Conservation (phyloP, 106 monocot genomes). For the Amphibolis antarctica region DNA sequence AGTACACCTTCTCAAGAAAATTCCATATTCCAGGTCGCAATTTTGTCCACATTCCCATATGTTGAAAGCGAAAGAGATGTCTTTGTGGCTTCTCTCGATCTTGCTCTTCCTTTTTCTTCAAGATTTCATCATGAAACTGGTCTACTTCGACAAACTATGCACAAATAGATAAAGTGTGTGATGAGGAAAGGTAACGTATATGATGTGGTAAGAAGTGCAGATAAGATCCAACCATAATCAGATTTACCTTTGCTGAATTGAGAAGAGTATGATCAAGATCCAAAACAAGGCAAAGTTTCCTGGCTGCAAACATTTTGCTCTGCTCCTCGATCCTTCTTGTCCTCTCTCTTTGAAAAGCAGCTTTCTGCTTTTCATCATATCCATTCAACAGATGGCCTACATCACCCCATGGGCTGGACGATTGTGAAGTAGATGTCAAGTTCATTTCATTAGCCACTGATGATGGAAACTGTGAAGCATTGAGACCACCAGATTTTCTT, state of each 20-base stretch:
- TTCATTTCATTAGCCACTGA: slow-evolving; percentile 5
- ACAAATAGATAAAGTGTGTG: background rate
- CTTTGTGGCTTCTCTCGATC: slow-evolving; percentile 54
- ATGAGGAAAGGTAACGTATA: background rate
- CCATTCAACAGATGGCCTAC: slow-evolving; percentile 83
- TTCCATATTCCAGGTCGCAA: slow-evolving; percentile 95
- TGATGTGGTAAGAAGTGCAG: background rate
- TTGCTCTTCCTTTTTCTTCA: slow-evolving; percentile 79
- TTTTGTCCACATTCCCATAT: slow-evolving; percentile 99
- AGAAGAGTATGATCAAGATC: slow-evolving; percentile 98
- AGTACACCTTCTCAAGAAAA: slow-evolving; percentile 81
- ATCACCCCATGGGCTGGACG: slow-evolving; percentile 48
- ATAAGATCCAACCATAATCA: background rate
- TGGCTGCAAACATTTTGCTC: slow-evolving; percentile 70
- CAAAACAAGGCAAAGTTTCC: slow-evolving; percentile 71
- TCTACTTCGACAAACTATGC: slow-evolving; percentile 82
- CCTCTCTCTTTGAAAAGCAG: slow-evolving; percentile 82
- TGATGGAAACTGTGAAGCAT: slow-evolving; percentile 20
- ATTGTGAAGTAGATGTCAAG: slow-evolving; percentile 8
- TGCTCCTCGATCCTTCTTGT: slow-evolving; percentile 90
- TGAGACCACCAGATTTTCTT: slow-evolving; percentile 11
- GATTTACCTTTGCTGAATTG: slow-evolving; percentile 92
- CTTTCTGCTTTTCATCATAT: slow-evolving; percentile 80
- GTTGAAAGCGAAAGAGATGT: slow-evolving; percentile 67
- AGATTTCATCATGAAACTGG: slow-evolving; percentile 67